Conservation (phyloP, 1,139 yeast species). For the Suhomyces chickasaworum region DNA sequence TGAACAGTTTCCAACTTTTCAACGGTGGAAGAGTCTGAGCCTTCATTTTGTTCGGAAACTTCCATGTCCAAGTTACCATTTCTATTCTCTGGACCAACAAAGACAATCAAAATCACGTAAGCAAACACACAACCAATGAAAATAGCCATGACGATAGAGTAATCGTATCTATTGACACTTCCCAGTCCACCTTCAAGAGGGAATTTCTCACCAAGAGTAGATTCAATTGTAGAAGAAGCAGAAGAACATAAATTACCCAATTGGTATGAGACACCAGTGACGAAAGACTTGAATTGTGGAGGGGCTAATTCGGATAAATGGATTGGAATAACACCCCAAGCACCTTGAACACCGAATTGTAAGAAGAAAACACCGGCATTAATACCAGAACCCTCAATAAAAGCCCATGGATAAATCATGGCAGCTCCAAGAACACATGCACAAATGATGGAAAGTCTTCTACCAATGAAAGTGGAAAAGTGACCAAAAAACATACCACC, state of each 20-base stretch:
- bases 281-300: slow-evolving; percentile 72
- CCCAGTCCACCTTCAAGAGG: slow-evolving; percentile 32
- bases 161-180: slow-evolving; percentile 24
- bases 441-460: slow-evolving; percentile 51
- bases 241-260: slow-evolving; percentile 83
- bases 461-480: slow-evolving; percentile 58
- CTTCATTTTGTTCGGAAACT: background rate
- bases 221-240: slow-evolving; percentile 81
- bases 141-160: slow-evolving; percentile 69
- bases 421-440: slow-evolving; percentile 71
- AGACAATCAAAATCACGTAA: slow-evolving; percentile 55
- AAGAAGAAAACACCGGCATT: slow-evolving; percentile 79
- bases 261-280: slow-evolving; percentile 77
- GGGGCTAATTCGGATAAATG: slow-evolving; percentile 77
- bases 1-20: background rate
- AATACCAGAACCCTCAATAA: slow-evolving; percentile 51
- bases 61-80: slow-evolving; percentile 27
- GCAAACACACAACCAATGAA: slow-evolving; percentile 79
- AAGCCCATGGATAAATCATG: slow-evolving; percentile 75
- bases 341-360: slow-evolving; percentile 83
- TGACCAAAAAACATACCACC: slow-evolving; percentile 71
- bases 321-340: slow-evolving; percentile 85
- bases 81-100: slow-evolving; percentile 77
- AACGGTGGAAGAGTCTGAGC: background rate
- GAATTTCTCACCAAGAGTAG: slow-evolving; percentile 69